A percentile compares a stretch with the other conserved stretches of the same genome.
These are phyloP conservation scores for Metschnikowia vanudenii DNA, from an alignment of 805 yeast genomes.

Conservation along the genomic window DNA sequence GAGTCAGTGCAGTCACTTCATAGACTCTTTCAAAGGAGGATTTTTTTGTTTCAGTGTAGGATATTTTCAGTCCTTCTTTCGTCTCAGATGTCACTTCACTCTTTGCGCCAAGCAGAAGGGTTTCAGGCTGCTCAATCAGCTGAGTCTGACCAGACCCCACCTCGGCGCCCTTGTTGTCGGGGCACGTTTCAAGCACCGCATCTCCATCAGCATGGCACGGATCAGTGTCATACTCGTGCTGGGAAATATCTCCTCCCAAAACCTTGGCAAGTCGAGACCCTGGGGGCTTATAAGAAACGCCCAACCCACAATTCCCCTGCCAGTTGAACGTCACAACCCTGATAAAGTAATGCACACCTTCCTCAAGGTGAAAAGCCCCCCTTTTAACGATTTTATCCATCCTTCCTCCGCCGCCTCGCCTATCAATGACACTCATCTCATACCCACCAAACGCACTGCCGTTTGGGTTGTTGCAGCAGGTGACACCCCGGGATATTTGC, in stretches of 20 bases:
- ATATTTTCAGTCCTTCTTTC: no score
- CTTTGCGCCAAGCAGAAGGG: no score
- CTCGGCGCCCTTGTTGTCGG: no score
- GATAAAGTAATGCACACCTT: slow-evolving; percentile 11
- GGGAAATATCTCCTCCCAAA: slow-evolving; percentile 7
- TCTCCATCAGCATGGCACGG: no score
- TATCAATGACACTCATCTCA: slow-evolving; percentile 7
- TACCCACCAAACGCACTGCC: slow-evolving; percentile 4
- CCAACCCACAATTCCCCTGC: slow-evolving; percentile 12
- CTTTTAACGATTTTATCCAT: background rate
- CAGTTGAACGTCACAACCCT: slow-evolving; percentile 15
- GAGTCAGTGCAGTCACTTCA: no score
- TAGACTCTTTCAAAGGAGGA: no score
- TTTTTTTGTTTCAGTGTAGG: no score
- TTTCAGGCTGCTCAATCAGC: no score
- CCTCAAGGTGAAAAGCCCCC: slow-evolving; percentile 4
- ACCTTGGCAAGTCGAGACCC: background rate
- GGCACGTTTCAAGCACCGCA: no score
- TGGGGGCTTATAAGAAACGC: slow-evolving; percentile 3
- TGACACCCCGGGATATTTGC: slow-evolving; percentile 9
- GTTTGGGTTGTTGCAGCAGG: slow-evolving; percentile 14
- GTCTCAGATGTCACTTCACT: no score
- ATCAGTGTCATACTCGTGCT: slow-evolving; percentile 1
- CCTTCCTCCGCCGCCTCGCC: slow-evolving; percentile 7
- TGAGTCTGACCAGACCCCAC: no score